These are phyloP conservation scores for Psilocybe mexicana DNA, from an alignment of 1,284 basidiomycete genomes.

Conservation along the genomic window DNA sequence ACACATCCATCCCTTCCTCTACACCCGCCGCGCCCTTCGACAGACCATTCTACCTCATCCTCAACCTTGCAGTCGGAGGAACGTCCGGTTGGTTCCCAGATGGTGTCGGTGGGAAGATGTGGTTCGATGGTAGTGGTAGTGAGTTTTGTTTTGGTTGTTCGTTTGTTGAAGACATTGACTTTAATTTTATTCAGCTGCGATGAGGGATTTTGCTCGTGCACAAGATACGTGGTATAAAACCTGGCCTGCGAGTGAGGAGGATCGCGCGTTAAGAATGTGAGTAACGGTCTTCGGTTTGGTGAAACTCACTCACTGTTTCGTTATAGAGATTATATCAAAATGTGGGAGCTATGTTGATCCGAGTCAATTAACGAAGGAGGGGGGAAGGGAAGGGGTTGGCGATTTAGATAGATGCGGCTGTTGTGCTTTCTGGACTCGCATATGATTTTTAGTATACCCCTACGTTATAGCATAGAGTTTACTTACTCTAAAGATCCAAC, in stretches of 20 bases:
- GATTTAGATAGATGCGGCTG: too few relatives aligned
- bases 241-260: conserved; percentile 63
- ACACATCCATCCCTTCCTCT: conserved; percentile 21
- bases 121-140: conserved; percentile 67
- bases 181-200: conserved; percentile 46
- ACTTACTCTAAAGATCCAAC: too few relatives aligned
- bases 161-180: too few relatives aligned
- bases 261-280: conserved; percentile 73
- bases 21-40: conserved; percentile 73
- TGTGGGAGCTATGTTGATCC: conserved; percentile 30
- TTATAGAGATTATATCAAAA: conserved; percentile 34
- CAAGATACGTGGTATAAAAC: conserved; percentile 66
- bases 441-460: too few relatives aligned
- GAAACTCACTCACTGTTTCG: background rate
- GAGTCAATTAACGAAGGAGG: too few relatives aligned
- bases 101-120: conserved; percentile 67
- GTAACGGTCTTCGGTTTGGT: conserved; percentile 25
- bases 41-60: conserved; percentile 36
- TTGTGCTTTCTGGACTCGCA: too few relatives aligned
- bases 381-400: too few relatives aligned
- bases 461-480: too few relatives aligned
- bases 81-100: conserved; percentile 27
- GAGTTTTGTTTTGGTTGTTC: conserved; percentile 23
- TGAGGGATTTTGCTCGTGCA: conserved; percentile 66
- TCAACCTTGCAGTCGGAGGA: conserved; percentile 12